Evolutionary conservation across 129 eudicot species (phyloP), one percentile per base, ranked within the genome.

Genomic region (Solidago caesia): DNA sequence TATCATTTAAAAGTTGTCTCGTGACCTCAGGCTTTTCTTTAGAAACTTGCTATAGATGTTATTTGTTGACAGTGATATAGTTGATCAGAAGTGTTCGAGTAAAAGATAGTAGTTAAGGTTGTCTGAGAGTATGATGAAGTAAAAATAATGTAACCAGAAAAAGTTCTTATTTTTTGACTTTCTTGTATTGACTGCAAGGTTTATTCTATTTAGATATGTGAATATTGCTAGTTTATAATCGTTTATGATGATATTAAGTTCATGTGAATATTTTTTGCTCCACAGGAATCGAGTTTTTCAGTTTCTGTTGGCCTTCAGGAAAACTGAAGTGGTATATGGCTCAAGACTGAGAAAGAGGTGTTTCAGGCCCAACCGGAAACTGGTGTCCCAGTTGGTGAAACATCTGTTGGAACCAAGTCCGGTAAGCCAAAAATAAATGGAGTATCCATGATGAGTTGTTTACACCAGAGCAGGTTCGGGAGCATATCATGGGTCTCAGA

Each of bases 351-450:
- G 79, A 86, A 84, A 56, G 96, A 84, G 64, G 77, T 70, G 58
- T 83, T 4, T 49, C 85, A 77, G 79, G 68, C 80, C 63, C 86
- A 82, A 78, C 79, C 56, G 41, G 96, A 85, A 67, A 80, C 27
- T 51, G 75, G 61, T 13, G 64, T 81, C 59, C 56, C 60, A 76
- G 81, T 84, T 45, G 59, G 84, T 51, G 92, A 88, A 64, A 71
- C 49, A 52, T 76, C 77, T n/a, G 60, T 77, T 64, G 84, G 75
- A 81, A 82, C 92, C 70, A 93, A 90, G 83, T 90, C 98, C 15
- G 96, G 91, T 56, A 93, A 93, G 80, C 89, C 98, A 44, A 88
- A 82, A 73, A 85, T 93, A 55, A 88, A 83, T 78, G 98, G 97
- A 71, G 98, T 93, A 55, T 93, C 98, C 16, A 68, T 93, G 91